Base-by-base conservation (phyloP, 306 rosid species). In the Lotus japonicus region DNA sequence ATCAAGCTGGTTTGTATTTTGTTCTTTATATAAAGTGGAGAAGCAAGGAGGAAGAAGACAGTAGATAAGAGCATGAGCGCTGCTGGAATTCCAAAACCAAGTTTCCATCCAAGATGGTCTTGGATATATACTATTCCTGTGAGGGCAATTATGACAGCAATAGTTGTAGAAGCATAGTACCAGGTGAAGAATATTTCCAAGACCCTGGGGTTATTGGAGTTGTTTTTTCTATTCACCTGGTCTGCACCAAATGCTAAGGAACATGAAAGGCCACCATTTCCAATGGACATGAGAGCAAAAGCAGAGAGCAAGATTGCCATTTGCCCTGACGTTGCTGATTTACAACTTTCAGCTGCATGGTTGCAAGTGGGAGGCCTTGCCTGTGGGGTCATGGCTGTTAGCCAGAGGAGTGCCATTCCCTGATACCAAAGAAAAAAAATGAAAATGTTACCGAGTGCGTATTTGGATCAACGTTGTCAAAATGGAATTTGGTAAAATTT, bases 211-310 rank as follows among this genome's bases (percentile, higher is more conserved):
- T 79, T 85, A 17, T 82, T 85, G 6, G 87, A 84, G 46, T 82
- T 71, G 0, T 80, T 84, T 48, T 79, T 78, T 64, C 61, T 82
- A 64, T 78, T 70, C 8, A 87, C 49, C 61, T 90, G 96, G 60
- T 90, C 96, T 2, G 89, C 91, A 19, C 95, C 96, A 49, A 87
- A 87, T 5, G 91, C 81, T 15, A 90, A 41, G 21, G 88, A 82
- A 58, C 94, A 85, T 13, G 91, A 70, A n/a, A 84, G 51, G 2
- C 96, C 96, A 26, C 91, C 91, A 6, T 85, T 87, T 49, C 96
- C 96, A 28, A 87, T 43, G 6, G 89, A 62, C 65, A 79, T 80
- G 26, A 90, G 83, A 18, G 8, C 77, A 67, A 87, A 79, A 11
- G 84, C 58, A 2, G 77, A 73, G 0, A 77, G 1, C 4, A 87